Evolutionary conservation across 2,329 filamentous ascomycete species (phyloP), one percentile per base, ranked within the genome.

Genomic region (Pseudogymnoascus sp.): DNA sequence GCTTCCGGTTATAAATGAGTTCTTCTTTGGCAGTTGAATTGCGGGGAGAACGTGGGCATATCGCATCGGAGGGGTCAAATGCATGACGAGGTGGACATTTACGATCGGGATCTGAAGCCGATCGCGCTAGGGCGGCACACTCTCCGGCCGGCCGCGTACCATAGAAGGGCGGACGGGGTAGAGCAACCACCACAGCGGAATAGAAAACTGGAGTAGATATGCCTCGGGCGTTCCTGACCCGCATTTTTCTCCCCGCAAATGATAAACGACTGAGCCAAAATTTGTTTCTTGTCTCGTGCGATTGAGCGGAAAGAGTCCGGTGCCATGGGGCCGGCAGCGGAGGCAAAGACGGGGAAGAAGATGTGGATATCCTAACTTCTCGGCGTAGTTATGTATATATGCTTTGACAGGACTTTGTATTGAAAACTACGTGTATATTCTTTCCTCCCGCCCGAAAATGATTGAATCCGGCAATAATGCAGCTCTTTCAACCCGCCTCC

Each of bases 401-500:
- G 25, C 47, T 18, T 56, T 33, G 25, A 56, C 8, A 12, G 47
- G 47, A 33, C 25, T 31, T 31, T 56, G 47, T 33, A 56, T 50
- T 50, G 25, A 56, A 33, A 56, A 2, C 21, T 28, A 28, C 47
- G 12, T 18, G n/a, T 33, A 53, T 31, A 56, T 56, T 56, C 4
- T 56, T 56, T 56, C 47, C 11, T 56, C 14, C 3, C 44, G n/a
- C 14, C 25, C 18, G 8, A 47, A 56, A 31, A 56, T 56, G 47
- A 16, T 56, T 25, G 47, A 56, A 33, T 18, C 25, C 10, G 25
- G 47, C 47, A 56, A 56, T 56, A 56, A 56, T 33, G 47, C 47
- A 56, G 47, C 47, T 31, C 25, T 56, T 16, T 31, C 47, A 56
- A 65, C 65, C 18, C 67, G 69, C 16, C 33, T 64, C 31, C 65